Base-by-base conservation (phyloP, 1,139 yeast genomes). In the Candida sp. region DNA sequence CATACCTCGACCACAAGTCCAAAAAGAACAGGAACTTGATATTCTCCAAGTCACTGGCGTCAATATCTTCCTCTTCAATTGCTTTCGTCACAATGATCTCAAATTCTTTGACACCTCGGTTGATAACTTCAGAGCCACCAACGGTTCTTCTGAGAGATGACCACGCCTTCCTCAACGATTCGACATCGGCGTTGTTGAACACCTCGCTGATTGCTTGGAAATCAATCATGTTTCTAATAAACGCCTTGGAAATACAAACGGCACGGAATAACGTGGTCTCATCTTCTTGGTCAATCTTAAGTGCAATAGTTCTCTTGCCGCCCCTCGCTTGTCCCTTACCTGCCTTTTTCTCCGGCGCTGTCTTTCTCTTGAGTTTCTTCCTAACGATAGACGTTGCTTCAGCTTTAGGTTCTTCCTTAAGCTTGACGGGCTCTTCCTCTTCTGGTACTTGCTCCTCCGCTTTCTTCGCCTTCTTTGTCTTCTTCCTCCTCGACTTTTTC, bases 201-300 rank as follows among this genome's bases (percentile, higher is more conserved):
- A 79, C 66, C 0, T 62, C 60, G 0, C 85, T 74, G n/a, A 89
- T 81, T 42, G 73, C 63, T 0, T 73, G 75, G 82, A 90, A 90
- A 54, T 85, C 85, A 39, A 86, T 84, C 3, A 70, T 66, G 3
- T 76, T 74, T 52, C 79, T 72, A 44, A 73, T 65, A 54, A 81
- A 71, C 1, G 90, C 73, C 55, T 87, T 79, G 23, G 84, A 80
- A n/a, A 90, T 84, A 7, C 88, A 80, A 28, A 87, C 85, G 1
- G 85, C 78, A 32, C 88, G 72, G 60, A 77, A 84, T 47, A 86
- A 69, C 5, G 65, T 63, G 3, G 85, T 79, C 2, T 77, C 69
- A 54, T 84, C 86, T n/a, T 67, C 59, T 58, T 72, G 66, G 56
- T 73, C 77, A 54, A 77, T 68, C 48, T 66, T 70, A 44, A 61